Percentiles rank a stretch among this genome's conserved stretches.
phyloP scores from a whole-genome alignment of 2,329 filamentous ascomycete genomes.

The Metarhizium rileyi region DNA sequence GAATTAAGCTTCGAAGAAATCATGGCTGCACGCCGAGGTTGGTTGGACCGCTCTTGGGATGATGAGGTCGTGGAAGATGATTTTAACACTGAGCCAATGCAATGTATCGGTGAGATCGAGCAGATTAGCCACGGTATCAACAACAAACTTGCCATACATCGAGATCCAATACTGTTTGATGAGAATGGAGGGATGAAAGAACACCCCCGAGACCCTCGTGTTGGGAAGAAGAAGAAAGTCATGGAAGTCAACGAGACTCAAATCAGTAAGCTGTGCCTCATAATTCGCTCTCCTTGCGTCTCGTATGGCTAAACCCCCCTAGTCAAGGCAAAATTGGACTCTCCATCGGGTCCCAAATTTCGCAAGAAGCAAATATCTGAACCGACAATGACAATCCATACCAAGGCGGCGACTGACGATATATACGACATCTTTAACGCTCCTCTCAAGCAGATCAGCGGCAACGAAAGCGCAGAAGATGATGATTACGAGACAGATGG shows the following conservation, averaged over 20 bases:
- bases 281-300: not conserved
- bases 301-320: conserved; percentile 19
- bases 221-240: conserved; percentile 61
- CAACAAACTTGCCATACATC: conserved; percentile 33
- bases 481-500: conserved; percentile 63
- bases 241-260: conserved; percentile 87
- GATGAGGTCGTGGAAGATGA: conserved; percentile 29
- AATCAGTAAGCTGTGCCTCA: conserved; percentile 55
- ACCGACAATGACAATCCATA: conserved; percentile 98
- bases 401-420: conserved; percentile 87
- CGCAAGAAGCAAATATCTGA: conserved; percentile 66
- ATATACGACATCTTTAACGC: conserved; percentile 97
- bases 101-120: conserved; percentile 21
- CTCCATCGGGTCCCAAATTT: conserved; percentile 75
- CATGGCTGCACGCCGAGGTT: conserved; percentile 66
- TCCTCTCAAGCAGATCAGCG: conserved; percentile 35
- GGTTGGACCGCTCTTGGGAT: conserved; percentile 50
- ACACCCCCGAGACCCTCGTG: conserved; percentile 33
- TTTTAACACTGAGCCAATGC: conserved; percentile 17
- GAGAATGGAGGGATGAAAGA: conserved; percentile 48
- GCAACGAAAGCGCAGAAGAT: conserved; percentile 42
- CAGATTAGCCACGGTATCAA: conserved; percentile 20
- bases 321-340: conserved; percentile 93
- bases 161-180: conserved; percentile 38
- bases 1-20: conserved; percentile 92